Evolutionary conservation across 2,329 filamentous ascomycete genomes (phyloP).

Genomic region (Aspergillus carbonarius): DNA sequence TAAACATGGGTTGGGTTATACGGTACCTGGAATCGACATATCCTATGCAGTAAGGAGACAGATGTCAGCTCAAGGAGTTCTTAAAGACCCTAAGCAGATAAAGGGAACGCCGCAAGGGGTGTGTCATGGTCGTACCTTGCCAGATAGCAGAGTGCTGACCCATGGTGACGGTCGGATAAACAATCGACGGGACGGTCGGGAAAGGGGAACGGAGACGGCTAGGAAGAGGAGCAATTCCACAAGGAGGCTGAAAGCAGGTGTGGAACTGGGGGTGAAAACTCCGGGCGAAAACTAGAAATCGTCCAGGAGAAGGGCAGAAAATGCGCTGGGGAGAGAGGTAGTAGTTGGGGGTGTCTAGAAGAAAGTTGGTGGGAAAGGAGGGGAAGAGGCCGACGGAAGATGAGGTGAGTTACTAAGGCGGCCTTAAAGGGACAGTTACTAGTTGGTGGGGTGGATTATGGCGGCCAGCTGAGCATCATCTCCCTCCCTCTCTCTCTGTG

Average conservation of each 20-base stretch:
- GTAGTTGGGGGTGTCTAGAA: neutral
- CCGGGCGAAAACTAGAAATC: neutral
- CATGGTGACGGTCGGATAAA: slow-evolving; percentile 29
- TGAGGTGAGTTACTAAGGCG: slow-evolving; percentile 4
- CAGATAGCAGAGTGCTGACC: slow-evolving; percentile 38
- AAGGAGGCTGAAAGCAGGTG: slow-evolving; percentile 2
- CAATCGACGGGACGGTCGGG: slow-evolving; percentile 14
- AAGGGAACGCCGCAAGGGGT: neutral
- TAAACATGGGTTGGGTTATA: slow-evolving; percentile 11
- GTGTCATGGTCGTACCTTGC: slow-evolving; percentile 31
- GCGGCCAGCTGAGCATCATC: no score
- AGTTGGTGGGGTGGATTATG: neutral
- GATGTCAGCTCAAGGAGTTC: neutral
- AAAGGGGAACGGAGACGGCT: slow-evolving; percentile 9
- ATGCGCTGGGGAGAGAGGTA: neutral
- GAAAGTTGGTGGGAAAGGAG: slow-evolving; percentile 1
- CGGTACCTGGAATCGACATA: slow-evolving; percentile 63
- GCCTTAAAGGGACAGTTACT: neutral
- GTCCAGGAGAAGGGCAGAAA: slow-evolving; percentile 2
- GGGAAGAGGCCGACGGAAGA: slow-evolving; percentile 8
- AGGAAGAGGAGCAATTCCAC: slow-evolving; percentile 6
- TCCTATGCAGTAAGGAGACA: slow-evolving; percentile 39
- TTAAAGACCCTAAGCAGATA: neutral
- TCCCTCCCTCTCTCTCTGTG: neutral
- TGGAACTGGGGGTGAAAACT: neutral